Percentiles rank a stretch among this genome's conserved stretches.
These are phyloP conservation scores for Botryococcus braunii DNA, from an alignment of 163 green algal genomes.

Conservation along the genomic window DNA sequence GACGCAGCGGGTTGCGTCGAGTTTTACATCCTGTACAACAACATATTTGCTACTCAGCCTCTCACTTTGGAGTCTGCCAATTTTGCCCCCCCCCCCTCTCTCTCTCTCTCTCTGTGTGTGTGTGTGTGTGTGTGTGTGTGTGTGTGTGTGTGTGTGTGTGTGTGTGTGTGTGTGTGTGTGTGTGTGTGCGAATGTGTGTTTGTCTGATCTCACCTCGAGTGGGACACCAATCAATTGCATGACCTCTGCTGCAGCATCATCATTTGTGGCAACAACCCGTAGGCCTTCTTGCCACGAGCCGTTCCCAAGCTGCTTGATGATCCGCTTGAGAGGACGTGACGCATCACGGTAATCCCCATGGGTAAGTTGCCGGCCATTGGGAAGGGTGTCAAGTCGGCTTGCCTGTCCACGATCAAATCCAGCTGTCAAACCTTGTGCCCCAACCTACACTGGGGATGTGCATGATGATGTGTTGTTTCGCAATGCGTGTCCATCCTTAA, in stretches of 20 bases:
- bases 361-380: slow-evolving; percentile 19
- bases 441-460: background rate
- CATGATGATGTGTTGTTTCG: background rate
- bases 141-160: no score
- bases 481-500: background rate
- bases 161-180: no score
- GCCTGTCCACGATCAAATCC: slow-evolving; percentile 9
- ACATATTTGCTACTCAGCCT: no score
- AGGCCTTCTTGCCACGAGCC: slow-evolving; percentile 30
- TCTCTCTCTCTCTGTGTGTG: no score
- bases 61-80: no score
- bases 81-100: no score
- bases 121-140: no score
- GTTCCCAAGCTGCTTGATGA: slow-evolving; percentile 37
- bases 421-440: background rate
- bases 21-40: no score
- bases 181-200: no score
- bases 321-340: slow-evolving; percentile 28
- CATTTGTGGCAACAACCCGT: background rate
- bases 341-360: slow-evolving; percentile 38
- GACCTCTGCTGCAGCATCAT: slow-evolving; percentile 22
- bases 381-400: slow-evolving; percentile 22
- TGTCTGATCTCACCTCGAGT: slow-evolving; percentile 17
- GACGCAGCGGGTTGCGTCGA: no score
- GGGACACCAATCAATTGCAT: slow-evolving; percentile 21